A percentile compares a stretch with the other conserved stretches of the same genome.
These are phyloP conservation scores for Aspergillus kassunensis DNA, from an alignment of 495 filamentous ascomycete genomes.

Conservation along the genomic window DNA sequence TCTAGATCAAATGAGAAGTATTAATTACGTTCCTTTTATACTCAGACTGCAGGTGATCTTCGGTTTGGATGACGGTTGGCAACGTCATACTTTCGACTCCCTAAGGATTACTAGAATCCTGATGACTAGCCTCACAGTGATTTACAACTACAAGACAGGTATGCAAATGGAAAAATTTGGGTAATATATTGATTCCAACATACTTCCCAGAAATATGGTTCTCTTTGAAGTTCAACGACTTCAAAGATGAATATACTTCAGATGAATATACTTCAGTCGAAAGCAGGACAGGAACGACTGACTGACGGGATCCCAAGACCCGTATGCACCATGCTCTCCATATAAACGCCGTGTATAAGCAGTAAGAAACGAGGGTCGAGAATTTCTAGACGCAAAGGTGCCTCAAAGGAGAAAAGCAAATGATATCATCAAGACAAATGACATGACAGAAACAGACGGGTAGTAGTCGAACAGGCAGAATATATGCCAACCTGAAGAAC, in stretches of 20 bases:
- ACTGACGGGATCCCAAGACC: neutral
- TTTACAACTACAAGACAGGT: neutral
- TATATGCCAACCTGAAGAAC: slow-evolving; percentile 9
- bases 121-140: no score
- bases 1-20: neutral
- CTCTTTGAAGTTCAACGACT: no score
- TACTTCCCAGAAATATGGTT: no score
- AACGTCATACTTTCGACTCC: neutral
- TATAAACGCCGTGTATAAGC: slow-evolving; percentile 5
- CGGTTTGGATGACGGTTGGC: neutral
- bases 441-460: slow-evolving; percentile 1
- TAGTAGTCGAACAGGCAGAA: slow-evolving; percentile 3
- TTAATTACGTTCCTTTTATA: neutral
- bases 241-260: neutral
- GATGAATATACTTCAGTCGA: no score
- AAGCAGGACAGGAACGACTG: neutral
- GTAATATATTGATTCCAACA: neutral
- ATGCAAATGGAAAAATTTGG: neutral
- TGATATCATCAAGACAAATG: slow-evolving; percentile 14
- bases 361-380: slow-evolving; percentile 5
- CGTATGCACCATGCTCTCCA: neutral
- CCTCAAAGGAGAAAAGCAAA: neutral
- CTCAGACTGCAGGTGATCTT: neutral
- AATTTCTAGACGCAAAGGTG: neutral
- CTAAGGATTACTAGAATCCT: no score